Evolutionary conservation across 345 rosid genomes (phyloP).

Genomic region (Eucalyptus decipiens): DNA sequence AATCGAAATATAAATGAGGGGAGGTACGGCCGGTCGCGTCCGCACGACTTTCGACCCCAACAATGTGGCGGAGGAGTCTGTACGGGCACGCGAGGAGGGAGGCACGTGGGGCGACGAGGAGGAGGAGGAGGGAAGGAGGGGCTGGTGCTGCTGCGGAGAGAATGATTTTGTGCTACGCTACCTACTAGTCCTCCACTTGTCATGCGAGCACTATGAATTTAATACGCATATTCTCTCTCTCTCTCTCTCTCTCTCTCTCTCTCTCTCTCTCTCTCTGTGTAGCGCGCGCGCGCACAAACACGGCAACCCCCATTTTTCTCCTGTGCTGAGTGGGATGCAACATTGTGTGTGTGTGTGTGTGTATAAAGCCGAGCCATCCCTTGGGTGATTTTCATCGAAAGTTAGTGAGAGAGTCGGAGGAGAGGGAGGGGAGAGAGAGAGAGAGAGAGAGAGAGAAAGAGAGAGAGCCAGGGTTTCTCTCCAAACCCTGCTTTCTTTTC

Average conservation of each 20-base stretch:
- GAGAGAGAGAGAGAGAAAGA: not conserved
- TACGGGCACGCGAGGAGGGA: not conserved
- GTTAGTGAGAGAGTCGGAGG: not conserved
- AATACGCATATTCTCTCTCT: too few species aligned
- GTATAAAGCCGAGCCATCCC: not conserved
- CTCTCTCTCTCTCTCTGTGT: too few species aligned
- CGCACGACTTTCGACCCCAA: too few species aligned
- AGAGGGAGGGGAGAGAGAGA: not conserved
- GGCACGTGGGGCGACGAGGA: constrained; percentile 2
- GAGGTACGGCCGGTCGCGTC: too few species aligned
- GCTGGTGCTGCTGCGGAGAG: not conserved
- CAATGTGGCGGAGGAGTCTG: too few species aligned
- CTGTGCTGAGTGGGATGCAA: not conserved
- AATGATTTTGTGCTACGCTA: constrained; percentile 39
- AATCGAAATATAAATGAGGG: too few species aligned
- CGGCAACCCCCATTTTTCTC: not conserved
- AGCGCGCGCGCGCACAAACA: too few species aligned
- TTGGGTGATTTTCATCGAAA: not conserved
- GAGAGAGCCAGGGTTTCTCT: constrained; percentile 19
- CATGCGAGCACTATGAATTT: constrained; percentile 47
- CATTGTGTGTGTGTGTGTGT: too few species aligned
- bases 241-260: too few species aligned
- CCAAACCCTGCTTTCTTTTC: not conserved
- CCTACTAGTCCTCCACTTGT: constrained; percentile 37
- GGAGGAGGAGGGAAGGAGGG: not conserved